Evolutionary conservation across 495 filamentous ascomycete species (phyloP), one percentile per base, ranked within the genome.

Genomic region (Penicillium bovifimosum): DNA sequence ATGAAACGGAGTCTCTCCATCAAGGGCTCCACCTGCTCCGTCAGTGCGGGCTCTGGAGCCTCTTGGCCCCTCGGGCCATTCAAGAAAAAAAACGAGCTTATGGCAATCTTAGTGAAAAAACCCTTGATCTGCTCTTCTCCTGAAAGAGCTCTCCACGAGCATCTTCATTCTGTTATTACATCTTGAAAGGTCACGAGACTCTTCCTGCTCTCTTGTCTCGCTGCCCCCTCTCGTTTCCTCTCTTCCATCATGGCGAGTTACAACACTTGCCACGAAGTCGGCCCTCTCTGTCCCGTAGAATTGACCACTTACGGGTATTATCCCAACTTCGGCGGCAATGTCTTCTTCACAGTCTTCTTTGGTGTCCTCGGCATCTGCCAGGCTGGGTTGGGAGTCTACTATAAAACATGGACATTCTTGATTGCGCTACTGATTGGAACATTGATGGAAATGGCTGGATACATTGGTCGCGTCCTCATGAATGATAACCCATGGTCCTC

Each of bases 261-360:
- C 55, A 26, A 36, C 4, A 61, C 60, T 18, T 85, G 84, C 65
- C 64, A 59, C 10, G 55, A 75, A 31, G 76, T 86, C 32, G 58
- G 67, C 29, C 56, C 67, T 0, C 17, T 47, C 3, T 89, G 86
- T 54, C 80, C 81, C 1, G 80, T 86, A 41, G 52, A 76, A 35
- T 73, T 71, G 2, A 85, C 84, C 3, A 85, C 82, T 14, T 79
- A 86, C 56, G 85, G 84, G 28, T 88, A 87, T 68, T 79, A 78
- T 47, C 86, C 86, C 2, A 82, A 76, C 56, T 68, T 80, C 6
- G 82, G 77, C 40, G 80, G 77, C 38, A 86, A 85, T 64, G 66
- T 74, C 54, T 84, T 86, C 65, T 82, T 86, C 63, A 64, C 73
- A 9, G 74, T 74, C 27, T 72, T 73, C 39, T 88, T 79, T 56